phyloP scores from a whole-genome alignment of 768 basidiomycete genomes.

The Mycena filopes region DNA sequence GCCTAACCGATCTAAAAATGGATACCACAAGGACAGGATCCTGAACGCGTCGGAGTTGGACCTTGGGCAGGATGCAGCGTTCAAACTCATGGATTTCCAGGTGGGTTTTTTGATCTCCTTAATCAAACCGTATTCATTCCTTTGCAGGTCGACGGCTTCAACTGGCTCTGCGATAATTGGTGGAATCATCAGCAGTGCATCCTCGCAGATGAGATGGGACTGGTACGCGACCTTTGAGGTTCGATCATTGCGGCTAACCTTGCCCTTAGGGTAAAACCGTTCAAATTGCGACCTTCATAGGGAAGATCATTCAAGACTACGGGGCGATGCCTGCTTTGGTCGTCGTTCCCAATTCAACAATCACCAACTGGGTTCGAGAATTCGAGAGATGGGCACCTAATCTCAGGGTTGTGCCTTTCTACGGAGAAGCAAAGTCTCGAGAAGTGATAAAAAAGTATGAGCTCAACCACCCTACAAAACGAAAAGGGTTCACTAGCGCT shows the following conservation, averaged over 20 bases:
- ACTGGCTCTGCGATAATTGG: slow-evolving; percentile 91
- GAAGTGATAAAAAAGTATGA: slow-evolving; percentile 87
- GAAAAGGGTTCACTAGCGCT: slow-evolving; percentile 56
- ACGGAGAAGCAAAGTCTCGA: slow-evolving; percentile 82
- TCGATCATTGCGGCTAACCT: slow-evolving; percentile 8
- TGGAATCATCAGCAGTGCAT: slow-evolving; percentile 87
- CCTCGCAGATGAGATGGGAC: slow-evolving; percentile 97
- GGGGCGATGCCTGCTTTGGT: slow-evolving; percentile 84
- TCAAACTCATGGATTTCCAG: slow-evolving; percentile 91
- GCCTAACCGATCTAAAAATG: slow-evolving; percentile 64
- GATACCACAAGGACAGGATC: slow-evolving; percentile 60
- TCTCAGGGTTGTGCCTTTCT: slow-evolving; percentile 84
- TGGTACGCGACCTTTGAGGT: slow-evolving; percentile 56
- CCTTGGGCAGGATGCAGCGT: slow-evolving; percentile 70
- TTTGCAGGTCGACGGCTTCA: slow-evolving; percentile 79
- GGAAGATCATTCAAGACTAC: slow-evolving; percentile 64
- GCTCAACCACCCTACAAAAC: slow-evolving; percentile 67
- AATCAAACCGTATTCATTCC: neutral
- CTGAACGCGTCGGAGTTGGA: slow-evolving; percentile 66
- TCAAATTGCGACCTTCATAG: slow-evolving; percentile 88
- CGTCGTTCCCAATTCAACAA: slow-evolving; percentile 96
- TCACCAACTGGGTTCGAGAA: slow-evolving; percentile 95
- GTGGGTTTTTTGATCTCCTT: slow-evolving; percentile 49
- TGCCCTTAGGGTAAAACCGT: slow-evolving; percentile 85
- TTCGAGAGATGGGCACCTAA: slow-evolving; percentile 87